A percentile compares a stretch with the other conserved stretches of the same genome.
Conservation (phyloP, 805 yeast species). For the Blastobotrys chiropterorum region DNA sequence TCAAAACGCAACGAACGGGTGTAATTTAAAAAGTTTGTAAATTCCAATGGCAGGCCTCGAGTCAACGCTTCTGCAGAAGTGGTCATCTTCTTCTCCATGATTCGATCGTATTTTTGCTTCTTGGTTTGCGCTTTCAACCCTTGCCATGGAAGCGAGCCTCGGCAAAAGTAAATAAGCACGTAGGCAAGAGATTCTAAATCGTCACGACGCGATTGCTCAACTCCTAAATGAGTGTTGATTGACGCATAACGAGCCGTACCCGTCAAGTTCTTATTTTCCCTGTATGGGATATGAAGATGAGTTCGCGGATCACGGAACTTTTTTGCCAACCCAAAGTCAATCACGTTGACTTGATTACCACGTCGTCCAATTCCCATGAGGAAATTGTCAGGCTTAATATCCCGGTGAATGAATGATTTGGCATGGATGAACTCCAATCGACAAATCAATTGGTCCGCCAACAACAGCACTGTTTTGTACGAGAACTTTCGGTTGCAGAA, state of each 20-base stretch:
- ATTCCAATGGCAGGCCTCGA: slow-evolving; percentile 87
- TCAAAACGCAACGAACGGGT: slow-evolving; percentile 88
- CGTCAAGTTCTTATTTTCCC: slow-evolving; percentile 92
- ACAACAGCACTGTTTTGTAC: slow-evolving; percentile 82
- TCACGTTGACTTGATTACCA: slow-evolving; percentile 91
- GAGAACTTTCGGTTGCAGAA: slow-evolving; percentile 93
- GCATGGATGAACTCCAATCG: slow-evolving; percentile 95
- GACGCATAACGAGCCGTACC: slow-evolving; percentile 98
- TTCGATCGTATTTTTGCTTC: slow-evolving; percentile 94
- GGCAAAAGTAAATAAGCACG: slow-evolving; percentile 87
- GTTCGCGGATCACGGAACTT: slow-evolving; percentile 92
- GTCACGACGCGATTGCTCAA: slow-evolving; percentile 94
- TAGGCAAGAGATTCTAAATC: slow-evolving; percentile 93
- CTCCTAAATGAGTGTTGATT: slow-evolving; percentile 92
- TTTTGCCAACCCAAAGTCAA: slow-evolving; percentile 90
- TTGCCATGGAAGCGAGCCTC: slow-evolving; percentile 98
- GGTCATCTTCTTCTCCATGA: slow-evolving; percentile 90
- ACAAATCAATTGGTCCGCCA: slow-evolving; percentile 92
- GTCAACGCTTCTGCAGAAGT: slow-evolving; percentile 82
- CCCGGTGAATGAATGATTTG: slow-evolving; percentile 81
- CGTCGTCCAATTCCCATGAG: slow-evolving; percentile 86
- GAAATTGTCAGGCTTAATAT: slow-evolving; percentile 78
- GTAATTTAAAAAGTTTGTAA: slow-evolving; percentile 79
- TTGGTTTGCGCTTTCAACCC: slow-evolving; percentile 95
- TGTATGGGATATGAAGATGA: slow-evolving; percentile 89